Percentiles rank a stretch among this genome's conserved stretches.
Evolutionary conservation across 768 basidiomycete species (phyloP).

Genomic region (Hemileccinum impolitum): DNA sequence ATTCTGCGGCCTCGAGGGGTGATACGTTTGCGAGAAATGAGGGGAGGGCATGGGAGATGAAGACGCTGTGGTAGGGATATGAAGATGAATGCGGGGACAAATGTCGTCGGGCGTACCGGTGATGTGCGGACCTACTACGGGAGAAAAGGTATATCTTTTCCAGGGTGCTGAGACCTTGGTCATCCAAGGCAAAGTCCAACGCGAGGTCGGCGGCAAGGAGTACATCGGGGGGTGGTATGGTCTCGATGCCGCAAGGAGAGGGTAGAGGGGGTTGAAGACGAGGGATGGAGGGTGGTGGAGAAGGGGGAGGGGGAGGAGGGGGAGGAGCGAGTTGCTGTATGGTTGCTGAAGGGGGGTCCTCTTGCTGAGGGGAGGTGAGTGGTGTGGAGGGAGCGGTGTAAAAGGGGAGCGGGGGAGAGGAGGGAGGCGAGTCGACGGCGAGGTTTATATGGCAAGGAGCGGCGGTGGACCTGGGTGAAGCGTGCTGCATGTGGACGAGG

Average conservation of each 20-base stretch:
- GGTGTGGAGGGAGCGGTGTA: conserved; percentile 50
- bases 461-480: conserved; percentile 11
- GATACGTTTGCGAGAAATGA: conserved; percentile 71
- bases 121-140: conserved; percentile 66
- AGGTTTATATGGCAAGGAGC: conserved; percentile 36
- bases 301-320: conserved; percentile 24
- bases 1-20: conserved; percentile 87
- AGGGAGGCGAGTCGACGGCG: conserved; percentile 34
- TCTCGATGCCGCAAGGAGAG: conserved; percentile 27
- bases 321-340: conserved; percentile 15
- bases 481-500: conserved; percentile 26
- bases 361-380: conserved; percentile 37
- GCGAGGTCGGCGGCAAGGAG: conserved; percentile 29
- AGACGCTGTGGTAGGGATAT: conserved; percentile 52
- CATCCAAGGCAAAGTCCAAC: conserved; percentile 54
- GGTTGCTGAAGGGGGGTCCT: conserved; percentile 30
- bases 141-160: conserved; percentile 93
- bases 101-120: conserved; percentile 36
- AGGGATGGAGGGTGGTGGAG: conserved; percentile 22
- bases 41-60: conserved; percentile 83
- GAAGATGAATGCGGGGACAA: neutral
- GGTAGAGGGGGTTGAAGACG: conserved; percentile 21
- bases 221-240: conserved; percentile 24
- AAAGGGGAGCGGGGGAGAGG: conserved; percentile 40
- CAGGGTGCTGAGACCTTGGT: conserved; percentile 77